Conservation (phyloP, 148 eudicot species). For the Fagopyrum esculentum region DNA sequence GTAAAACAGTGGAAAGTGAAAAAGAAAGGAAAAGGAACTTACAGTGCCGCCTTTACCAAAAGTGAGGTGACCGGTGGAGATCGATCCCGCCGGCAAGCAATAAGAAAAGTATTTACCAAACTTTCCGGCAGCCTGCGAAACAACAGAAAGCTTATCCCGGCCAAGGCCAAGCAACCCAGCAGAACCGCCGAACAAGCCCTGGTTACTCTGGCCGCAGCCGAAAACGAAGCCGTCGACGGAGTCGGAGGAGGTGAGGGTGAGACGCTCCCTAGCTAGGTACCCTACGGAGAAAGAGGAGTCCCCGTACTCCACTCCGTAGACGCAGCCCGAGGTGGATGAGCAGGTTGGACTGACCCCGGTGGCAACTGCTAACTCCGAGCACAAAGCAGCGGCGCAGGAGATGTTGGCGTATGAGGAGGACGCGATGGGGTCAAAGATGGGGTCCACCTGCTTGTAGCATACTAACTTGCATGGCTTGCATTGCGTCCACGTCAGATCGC, state of each 20-base stretch:
- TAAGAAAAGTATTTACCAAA: constrained; percentile 58
- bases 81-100: constrained; percentile 49
- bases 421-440: constrained; percentile 40
- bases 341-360: constrained; percentile 49
- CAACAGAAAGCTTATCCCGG: constrained; percentile 32
- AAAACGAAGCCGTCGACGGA: constrained; percentile 36
- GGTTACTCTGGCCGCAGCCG: constrained; percentile 71
- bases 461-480: constrained; percentile 50
- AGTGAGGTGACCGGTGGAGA: constrained; percentile 43
- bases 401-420: constrained; percentile 53
- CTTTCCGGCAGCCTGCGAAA: constrained; percentile 44
- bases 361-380: constrained; percentile 40
- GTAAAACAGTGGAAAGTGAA: neutral
- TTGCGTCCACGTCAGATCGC: constrained; percentile 47
- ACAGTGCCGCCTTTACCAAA: constrained; percentile 40
- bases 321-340: constrained; percentile 31
- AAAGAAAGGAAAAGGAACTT: neutral
- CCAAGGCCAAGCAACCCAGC: constrained; percentile 61
- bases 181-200: constrained; percentile 53
- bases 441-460: constrained; percentile 51
- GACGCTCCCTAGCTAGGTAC: constrained; percentile 41
- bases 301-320: constrained; percentile 60
- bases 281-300: constrained; percentile 64
- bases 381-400: constrained; percentile 40
- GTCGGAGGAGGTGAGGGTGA: constrained; percentile 33